Conservation (phyloP, 169 alveolate species). For the Perkinsus chesapeaki region DNA sequence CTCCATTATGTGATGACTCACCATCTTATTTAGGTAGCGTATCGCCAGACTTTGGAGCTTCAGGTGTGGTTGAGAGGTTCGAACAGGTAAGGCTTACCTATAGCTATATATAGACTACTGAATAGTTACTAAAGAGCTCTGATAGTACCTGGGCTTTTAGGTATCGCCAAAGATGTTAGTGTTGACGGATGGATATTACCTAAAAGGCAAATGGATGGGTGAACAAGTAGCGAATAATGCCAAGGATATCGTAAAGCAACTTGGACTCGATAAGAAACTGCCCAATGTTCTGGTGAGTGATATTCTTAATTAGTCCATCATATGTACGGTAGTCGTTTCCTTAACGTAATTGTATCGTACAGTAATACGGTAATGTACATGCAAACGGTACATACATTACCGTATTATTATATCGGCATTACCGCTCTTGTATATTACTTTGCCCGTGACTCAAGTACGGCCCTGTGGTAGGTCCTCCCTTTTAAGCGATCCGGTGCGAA, state of each 20-base stretch:
- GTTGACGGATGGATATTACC: background rate
- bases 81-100: background rate
- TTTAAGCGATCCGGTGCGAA: background rate
- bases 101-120: too few relatives aligned
- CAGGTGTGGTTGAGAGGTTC: background rate
- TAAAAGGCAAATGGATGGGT: slow-evolving; percentile 1
- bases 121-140: background rate
- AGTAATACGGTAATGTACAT: too few relatives aligned
- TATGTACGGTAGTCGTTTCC: too few relatives aligned
- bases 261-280: background rate
- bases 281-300: background rate
- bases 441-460: too few relatives aligned
- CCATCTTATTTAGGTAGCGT: background rate
- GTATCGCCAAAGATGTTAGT: background rate
- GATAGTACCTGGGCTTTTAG: background rate
- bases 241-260: background rate
- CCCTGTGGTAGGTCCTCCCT: background rate
- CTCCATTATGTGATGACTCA: background rate
- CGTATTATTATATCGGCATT: too few relatives aligned
- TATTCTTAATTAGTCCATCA: too few relatives aligned
- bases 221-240: background rate
- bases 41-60: slow-evolving; percentile 10
- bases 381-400: too few relatives aligned
- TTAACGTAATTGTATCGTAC: too few relatives aligned
- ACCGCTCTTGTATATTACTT: too few relatives aligned